Base-by-base conservation (phyloP, 305 asterid species). In the Fraxinus floribunda region DNA sequence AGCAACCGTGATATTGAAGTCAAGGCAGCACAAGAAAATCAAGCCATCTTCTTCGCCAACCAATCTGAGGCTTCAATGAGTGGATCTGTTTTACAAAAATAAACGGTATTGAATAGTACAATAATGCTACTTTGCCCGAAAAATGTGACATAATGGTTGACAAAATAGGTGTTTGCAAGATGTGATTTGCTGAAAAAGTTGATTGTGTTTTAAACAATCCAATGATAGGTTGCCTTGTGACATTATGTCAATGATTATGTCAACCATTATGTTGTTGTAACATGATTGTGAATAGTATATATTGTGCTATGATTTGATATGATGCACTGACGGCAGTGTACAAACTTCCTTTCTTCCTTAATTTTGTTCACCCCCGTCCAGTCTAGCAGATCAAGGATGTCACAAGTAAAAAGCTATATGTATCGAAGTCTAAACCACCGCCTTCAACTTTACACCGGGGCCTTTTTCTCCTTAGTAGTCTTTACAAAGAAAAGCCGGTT, bases 11-110 rank as follows among this genome's bases (percentile, higher is more conserved):
- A 52, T n/a, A 44, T 26, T 39, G 68, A 16, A 36, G 30, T 38
- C 76, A 35, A 41, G 76, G 36, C 32, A 60, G 83, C 75, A 30
- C 68, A 44, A 73, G 76, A 82, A 78, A 39, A 44, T 16, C 39
- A 10, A 72, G 30, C 18, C 46, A 62, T 60, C 66, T 71, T 34
- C 32, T 52, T 52, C 22, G 3, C 62, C 22, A 52, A 52, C 62
- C 7, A 16, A 52, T 52, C 62, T 4, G 22, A 15, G 62, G 22
- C 62, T 52, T 52, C 60, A 16, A 52, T 52, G 22, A 52, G 62
- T 52, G 62, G 7, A 52, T 52, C 62, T 52, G 62, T 52, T 52
- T 52, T 52, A 52, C 20, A 52, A 52, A 52, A 52, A n/a, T 52
- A 52, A 16, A 52, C 62, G 5, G 7, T 52, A 52, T 52, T 52